Conservation (phyloP, 257 asterid species). For the Nicotiana sylvestris region DNA sequence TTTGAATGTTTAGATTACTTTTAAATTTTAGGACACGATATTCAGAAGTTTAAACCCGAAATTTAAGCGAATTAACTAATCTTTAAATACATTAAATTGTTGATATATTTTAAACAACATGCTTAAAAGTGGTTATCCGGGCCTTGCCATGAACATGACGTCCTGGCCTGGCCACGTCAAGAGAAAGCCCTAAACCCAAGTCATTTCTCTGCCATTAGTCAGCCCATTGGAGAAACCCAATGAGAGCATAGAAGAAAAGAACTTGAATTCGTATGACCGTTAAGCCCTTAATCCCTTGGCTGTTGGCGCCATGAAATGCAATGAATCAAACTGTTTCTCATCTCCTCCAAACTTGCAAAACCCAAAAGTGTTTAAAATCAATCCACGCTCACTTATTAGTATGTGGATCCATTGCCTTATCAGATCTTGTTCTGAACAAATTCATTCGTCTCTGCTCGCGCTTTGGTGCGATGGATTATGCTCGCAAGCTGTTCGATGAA, state of each 20-base stretch:
- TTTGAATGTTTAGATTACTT: too few relatives aligned
- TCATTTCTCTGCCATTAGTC: too few relatives aligned
- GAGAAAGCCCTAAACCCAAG: too few relatives aligned
- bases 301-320: constrained; percentile 18
- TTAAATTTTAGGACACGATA: too few relatives aligned
- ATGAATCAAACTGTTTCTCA: not conserved
- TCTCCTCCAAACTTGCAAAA: constrained; percentile 19
- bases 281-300: not conserved
- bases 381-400: not conserved
- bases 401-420: constrained; percentile 7
- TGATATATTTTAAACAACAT: too few relatives aligned
- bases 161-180: too few relatives aligned
- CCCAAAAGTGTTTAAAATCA: constrained; percentile 4
- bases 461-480: not conserved
- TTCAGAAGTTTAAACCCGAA: too few relatives aligned
- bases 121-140: too few relatives aligned
- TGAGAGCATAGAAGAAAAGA: not conserved
- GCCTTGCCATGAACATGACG: too few relatives aligned
- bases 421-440: constrained; percentile 9
- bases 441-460: not conserved
- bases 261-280: not conserved
- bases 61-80: too few relatives aligned
- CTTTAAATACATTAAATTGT: too few relatives aligned
- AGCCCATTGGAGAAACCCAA: too few relatives aligned
- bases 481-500: constrained; percentile 19